A percentile compares a stretch with the other conserved stretches of the same genome.
These are phyloP conservation scores for Calonectria pteridis DNA, from an alignment of 2,329 filamentous ascomycete genomes.

Conservation along the genomic window DNA sequence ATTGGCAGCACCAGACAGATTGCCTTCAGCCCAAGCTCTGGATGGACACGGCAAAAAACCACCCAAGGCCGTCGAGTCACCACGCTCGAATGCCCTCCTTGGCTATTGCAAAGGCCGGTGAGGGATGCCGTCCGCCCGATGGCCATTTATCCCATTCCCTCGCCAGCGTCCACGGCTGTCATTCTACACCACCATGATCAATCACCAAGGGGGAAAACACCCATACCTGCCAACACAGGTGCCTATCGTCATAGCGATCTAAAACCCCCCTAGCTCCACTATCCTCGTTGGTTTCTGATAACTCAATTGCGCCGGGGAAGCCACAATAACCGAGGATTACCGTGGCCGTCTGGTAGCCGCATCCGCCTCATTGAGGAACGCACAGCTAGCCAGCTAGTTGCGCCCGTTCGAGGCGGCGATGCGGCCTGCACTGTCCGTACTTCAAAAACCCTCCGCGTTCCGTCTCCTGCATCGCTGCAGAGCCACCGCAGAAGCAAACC, in stretches of 20 bases:
- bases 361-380: conserved; percentile 1
- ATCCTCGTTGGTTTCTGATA: conserved; percentile 1
- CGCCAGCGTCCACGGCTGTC: not conserved
- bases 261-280: conserved; percentile 17
- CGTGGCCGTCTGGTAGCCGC: conserved; percentile 15
- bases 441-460: conserved; percentile 12
- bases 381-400: not conserved
- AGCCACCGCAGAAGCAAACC: not conserved
- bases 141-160: not conserved
- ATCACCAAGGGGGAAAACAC: not conserved
- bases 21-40: conserved; percentile 2
- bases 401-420: conserved; percentile 8
- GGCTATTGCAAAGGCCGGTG: not conserved
- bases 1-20: conserved; percentile 8
- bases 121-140: not conserved
- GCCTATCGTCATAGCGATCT: not conserved
- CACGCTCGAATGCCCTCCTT: not conserved
- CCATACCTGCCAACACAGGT: conserved; percentile 1
- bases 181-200: not conserved
- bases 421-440: not conserved
- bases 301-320: conserved; percentile 11
- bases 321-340: conserved; percentile 23
- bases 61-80: conserved; percentile 6
- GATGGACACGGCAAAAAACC: conserved; percentile 5
- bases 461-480: conserved; percentile 2